Evolutionary conservation across 2,329 filamentous ascomycete genomes (phyloP).

Genomic region (Colletotrichum lindemuthianum): DNA sequence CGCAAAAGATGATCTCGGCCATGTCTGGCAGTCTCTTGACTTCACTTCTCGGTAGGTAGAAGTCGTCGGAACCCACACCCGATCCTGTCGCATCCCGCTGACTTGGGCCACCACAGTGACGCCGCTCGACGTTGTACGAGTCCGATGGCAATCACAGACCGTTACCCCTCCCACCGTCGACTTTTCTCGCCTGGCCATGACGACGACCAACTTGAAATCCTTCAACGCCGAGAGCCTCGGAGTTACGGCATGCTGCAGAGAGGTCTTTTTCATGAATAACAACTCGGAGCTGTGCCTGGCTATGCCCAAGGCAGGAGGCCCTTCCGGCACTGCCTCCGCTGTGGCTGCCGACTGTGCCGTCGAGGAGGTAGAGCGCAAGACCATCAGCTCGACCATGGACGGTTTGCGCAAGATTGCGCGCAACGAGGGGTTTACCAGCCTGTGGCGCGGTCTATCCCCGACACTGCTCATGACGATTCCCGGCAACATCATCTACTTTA

Average conservation of each 20-base stretch:
- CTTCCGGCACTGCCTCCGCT: slow-evolving; percentile 57
- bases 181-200: slow-evolving; percentile 65
- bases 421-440: slow-evolving; percentile 85
- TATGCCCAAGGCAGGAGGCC: slow-evolving; percentile 63
- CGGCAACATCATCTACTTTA: slow-evolving; percentile 98
- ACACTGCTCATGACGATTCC: slow-evolving; percentile 94
- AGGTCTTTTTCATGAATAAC: slow-evolving; percentile 96
- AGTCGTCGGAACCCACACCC: not conserved
- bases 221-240: slow-evolving; percentile 84
- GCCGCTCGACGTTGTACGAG: slow-evolving; percentile 94
- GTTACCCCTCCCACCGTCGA: slow-evolving; percentile 60
- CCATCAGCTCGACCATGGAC: slow-evolving; percentile 90
- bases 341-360: slow-evolving; percentile 79
- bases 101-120: slow-evolving; percentile 71
- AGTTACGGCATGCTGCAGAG: slow-evolving; percentile 92
- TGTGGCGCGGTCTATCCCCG: slow-evolving; percentile 95
- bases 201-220: slow-evolving; percentile 69
- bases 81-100: slow-evolving; percentile 16
- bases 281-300: slow-evolving; percentile 83
- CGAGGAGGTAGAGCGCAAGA: slow-evolving; percentile 84
- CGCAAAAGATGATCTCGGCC: slow-evolving; percentile 95
- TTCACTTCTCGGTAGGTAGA: slow-evolving; percentile 79
- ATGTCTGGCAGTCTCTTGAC: slow-evolving; percentile 91
- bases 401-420: slow-evolving; percentile 93
- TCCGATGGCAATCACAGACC: slow-evolving; percentile 89